phyloP scores from a whole-genome alignment of 352 stramenopile species.

The Blastocystis sp. region DNA sequence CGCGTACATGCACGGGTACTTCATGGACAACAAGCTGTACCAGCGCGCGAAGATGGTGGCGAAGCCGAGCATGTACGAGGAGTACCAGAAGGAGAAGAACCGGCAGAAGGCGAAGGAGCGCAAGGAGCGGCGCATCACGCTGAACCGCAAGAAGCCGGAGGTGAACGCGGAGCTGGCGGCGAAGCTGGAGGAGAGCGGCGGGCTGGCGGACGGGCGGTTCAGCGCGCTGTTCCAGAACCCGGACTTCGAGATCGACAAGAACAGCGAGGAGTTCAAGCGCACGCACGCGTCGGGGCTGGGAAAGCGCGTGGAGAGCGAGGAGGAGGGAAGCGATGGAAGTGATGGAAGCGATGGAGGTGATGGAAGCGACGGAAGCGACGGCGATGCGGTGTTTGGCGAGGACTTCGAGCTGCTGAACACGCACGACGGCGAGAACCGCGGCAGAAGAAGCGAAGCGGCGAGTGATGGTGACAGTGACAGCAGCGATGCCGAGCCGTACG shows the following conservation, averaged over 20 bases:
- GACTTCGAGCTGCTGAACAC: conserved; percentile 72
- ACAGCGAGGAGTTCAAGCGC: conserved; percentile 90
- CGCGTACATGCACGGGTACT: conserved; percentile 99
- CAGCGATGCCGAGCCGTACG: neutral
- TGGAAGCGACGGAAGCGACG: neutral
- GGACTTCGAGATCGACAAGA: conserved; percentile 95
- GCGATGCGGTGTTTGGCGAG: conserved; percentile 8
- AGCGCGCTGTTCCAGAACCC: conserved; percentile 90
- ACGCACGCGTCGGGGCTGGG: conserved; percentile 85
- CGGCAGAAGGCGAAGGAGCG: conserved; percentile 80
- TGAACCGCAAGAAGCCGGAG: conserved; percentile 77
- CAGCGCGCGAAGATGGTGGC: conserved; percentile 90
- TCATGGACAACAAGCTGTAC: conserved; percentile 97
- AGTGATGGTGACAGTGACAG: conserved; percentile 76
- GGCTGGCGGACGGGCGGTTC: conserved; percentile 89
- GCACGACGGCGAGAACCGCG: conserved; percentile 75
- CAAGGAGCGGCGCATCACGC: conserved; percentile 76
- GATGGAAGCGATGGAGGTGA: neutral
- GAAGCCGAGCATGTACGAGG: conserved; percentile 94
- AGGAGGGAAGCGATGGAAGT: neutral
- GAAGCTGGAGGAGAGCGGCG: conserved; percentile 75
- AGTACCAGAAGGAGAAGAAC: conserved; percentile 92
- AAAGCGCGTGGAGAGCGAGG: neutral
- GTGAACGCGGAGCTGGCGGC: conserved; percentile 85
- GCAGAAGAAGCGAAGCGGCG: conserved; percentile 73